phyloP scores from a whole-genome alignment of 202 grass and related monocot species.

The Zoysia matrella region DNA sequence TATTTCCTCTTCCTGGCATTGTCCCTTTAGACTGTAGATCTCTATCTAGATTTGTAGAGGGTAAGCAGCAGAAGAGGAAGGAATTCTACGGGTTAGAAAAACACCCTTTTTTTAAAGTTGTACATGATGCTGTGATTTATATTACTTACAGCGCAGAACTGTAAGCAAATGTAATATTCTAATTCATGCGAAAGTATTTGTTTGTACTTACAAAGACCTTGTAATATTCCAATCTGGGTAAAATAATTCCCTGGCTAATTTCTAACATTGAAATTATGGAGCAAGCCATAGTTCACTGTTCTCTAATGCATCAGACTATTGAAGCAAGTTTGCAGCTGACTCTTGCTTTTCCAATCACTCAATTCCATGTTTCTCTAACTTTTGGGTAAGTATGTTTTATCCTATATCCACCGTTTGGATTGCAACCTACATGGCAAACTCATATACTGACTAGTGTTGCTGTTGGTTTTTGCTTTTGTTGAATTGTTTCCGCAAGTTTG shows the following conservation, averaged over 20 bases:
- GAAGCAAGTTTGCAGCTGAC: not conserved
- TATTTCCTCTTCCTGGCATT: conserved; percentile 12
- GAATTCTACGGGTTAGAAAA: not conserved
- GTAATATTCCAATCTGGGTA: not conserved
- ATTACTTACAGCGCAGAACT: not conserved
- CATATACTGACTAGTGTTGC: not conserved
- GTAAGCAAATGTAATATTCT: not conserved
- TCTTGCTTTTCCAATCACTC: not conserved
- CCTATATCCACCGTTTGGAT: not conserved
- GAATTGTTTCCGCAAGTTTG: not conserved
- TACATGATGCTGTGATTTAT: not conserved
- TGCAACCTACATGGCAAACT: not conserved
- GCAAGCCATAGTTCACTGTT: not conserved
- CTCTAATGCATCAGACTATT: not conserved
- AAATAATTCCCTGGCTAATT: conserved; percentile 11
- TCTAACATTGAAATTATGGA: not conserved
- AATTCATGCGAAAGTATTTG: conserved; percentile 26
- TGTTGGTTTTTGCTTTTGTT: not conserved
- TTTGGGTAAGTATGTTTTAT: too few relatives aligned
- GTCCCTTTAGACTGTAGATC: conserved; percentile 13
- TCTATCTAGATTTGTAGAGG: not conserved
- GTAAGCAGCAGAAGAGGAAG: not conserved
- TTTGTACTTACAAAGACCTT: not conserved
- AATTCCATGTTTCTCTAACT: too few relatives aligned
- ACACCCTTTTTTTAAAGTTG: not conserved